Conservation (phyloP, 805 yeast species). For the Myxozyma geophila region DNA sequence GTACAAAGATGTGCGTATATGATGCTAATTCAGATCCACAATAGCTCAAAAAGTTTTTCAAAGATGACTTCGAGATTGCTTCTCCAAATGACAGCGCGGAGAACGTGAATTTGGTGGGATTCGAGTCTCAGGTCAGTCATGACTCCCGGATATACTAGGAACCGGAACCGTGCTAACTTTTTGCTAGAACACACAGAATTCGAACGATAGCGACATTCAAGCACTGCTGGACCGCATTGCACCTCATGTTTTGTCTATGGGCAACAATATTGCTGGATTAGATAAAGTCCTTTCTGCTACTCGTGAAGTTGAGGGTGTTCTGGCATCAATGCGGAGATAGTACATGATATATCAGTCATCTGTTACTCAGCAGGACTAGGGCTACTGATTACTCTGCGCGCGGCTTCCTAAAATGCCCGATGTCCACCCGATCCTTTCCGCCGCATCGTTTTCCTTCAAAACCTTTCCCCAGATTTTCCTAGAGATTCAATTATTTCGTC, state of each 20-base stretch:
- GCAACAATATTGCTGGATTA: constrained; percentile 20
- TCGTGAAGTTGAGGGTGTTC: constrained; percentile 11
- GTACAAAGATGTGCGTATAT: background rate
- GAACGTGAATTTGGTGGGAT: constrained; percentile 11
- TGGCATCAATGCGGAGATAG: background rate
- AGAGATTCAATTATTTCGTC: too few species aligned
- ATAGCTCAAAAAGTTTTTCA: constrained; percentile 14
- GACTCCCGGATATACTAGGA: background rate
- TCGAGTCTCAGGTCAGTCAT: constrained; percentile 3
- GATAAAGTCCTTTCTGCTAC: constrained; percentile 18
- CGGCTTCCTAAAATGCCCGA: constrained; percentile 8
- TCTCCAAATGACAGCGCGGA: constrained; percentile 18
- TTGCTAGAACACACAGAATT: constrained; percentile 13
- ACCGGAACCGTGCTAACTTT: background rate
- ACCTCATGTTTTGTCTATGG: constrained; percentile 19
- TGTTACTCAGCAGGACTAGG: background rate
- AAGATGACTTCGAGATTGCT: constrained; percentile 3
- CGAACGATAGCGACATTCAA: constrained; percentile 15
- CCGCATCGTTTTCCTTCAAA: background rate
- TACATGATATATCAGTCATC: background rate
- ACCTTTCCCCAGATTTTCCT: background rate
- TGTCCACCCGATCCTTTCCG: constrained; percentile 11
- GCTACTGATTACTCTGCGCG: background rate
- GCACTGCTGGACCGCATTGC: constrained; percentile 15
- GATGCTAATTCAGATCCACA: background rate